Evolutionary conservation across 371 early-diverging fungal genomes (phyloP), one percentile per base, ranked within the genome.

Genomic region (Blakeslea trispora): DNA sequence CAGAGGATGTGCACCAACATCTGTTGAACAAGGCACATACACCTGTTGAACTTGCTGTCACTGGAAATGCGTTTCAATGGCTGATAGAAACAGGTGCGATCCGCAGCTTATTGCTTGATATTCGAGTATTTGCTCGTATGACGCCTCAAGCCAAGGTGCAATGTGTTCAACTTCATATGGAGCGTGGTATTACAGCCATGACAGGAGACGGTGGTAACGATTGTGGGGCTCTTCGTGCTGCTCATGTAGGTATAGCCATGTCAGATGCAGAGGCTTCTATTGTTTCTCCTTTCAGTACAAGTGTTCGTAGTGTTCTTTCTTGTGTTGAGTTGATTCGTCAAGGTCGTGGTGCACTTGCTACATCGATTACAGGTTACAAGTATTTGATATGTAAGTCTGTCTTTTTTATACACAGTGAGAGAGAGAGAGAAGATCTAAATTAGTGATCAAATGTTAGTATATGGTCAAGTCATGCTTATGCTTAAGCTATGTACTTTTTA

Each of bases 151-250:
- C 86, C 58, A 93, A 93, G 63, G 83, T 83, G 5, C 68, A 78
- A 23, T 87, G 88, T 58, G 81, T 92, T n/a, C 76, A 87, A 42
- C 75, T 87, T 45, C 91, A 89, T 66, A 89, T 89, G 89, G 80
- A 81, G 50, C 77, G 81, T 32, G 84, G 82, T 39, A 81, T 91
- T 41, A 90, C 91, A 21, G 92, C 88, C 31, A 92, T 94, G 91
- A 91, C 91, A 60, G 98, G 98, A 50, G 98, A 98, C 74, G 98
- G 98, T 61, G 95, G 91, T 47, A 98, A 98, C 75, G 98, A 98
- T 68, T 91, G 93, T 63, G 95, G 93, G 53, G 98, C 97, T 10
- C 75, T 98, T 47, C 90, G 91, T 60, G 91, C 88, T 35, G 91
- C 96, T 17, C 94, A 95, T 63, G 94, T 91, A 18, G 96, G 98